Percentiles rank a stretch among this genome's conserved stretches.
phyloP scores from a whole-genome alignment of 2,329 filamentous ascomycete species.

The Ceratocystis alfenasii region DNA sequence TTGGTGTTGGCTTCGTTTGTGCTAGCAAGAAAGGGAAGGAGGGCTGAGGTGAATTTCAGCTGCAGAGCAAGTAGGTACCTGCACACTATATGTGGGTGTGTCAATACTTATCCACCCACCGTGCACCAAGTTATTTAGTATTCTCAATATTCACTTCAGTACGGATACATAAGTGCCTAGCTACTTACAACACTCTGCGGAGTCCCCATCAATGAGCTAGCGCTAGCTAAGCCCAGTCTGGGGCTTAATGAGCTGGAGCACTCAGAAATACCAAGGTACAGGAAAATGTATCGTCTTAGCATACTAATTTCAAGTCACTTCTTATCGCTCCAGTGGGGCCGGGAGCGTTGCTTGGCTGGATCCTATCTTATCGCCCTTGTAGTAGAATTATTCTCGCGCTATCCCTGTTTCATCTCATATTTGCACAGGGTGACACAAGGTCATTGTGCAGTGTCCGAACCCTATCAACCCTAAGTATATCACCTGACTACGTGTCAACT shows the following conservation, averaged over 20 bases:
- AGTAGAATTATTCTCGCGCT: not conserved
- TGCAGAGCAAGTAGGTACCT: not conserved
- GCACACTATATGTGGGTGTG: not conserved
- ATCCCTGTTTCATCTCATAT: constrained; percentile 11
- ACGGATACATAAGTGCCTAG: no score
- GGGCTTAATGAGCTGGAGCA: not conserved
- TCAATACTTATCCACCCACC: not conserved
- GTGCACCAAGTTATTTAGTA: no score
- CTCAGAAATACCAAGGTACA: not conserved
- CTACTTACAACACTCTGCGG: not conserved
- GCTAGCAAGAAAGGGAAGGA: not conserved
- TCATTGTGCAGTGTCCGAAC: not conserved
- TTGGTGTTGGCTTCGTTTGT: not conserved
- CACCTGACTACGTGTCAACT: not conserved
- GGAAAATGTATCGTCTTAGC: not conserved
- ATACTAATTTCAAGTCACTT: not conserved
- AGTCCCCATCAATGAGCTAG: no score
- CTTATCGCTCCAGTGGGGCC: not conserved
- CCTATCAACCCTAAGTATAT: not conserved
- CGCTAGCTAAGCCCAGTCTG: not conserved
- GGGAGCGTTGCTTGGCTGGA: not conserved
- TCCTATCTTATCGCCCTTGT: constrained; percentile 6
- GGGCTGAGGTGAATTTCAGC: constrained; percentile 1
- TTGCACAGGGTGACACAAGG: constrained; percentile 6
- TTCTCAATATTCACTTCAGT: no score